A percentile compares a stretch with the other conserved stretches of the same genome.
phyloP scores from a whole-genome alignment of 2,329 filamentous ascomycete genomes.

The Alternaria triticimaculans region DNA sequence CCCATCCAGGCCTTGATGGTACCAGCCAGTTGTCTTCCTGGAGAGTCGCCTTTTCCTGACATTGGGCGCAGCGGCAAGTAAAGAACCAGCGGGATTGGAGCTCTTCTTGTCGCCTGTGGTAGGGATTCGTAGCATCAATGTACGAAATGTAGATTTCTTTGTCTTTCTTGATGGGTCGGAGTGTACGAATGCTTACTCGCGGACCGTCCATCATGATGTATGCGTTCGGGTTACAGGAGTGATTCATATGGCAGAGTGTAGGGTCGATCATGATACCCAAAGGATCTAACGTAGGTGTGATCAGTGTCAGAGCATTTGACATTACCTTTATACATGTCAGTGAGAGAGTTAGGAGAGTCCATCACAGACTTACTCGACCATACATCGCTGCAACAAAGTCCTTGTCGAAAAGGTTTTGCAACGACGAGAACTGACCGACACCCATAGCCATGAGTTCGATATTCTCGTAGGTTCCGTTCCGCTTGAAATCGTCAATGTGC shows the following conservation, averaged over 20 bases:
- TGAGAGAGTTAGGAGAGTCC: neutral
- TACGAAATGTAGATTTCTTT: conserved; percentile 69
- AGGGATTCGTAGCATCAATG: conserved; percentile 63
- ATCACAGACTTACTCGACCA: conserved; percentile 48
- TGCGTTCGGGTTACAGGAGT: conserved; percentile 68
- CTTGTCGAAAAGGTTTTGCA: conserved; percentile 49
- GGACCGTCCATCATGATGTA: conserved; percentile 64
- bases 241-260: conserved; percentile 62
- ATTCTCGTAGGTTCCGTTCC: conserved; percentile 51
- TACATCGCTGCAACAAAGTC: conserved; percentile 54
- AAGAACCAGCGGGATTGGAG: conserved; percentile 65
- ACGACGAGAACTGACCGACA: conserved; percentile 60
- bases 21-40: conserved; percentile 53
- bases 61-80: conserved; percentile 62
- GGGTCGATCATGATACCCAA: conserved; percentile 67
- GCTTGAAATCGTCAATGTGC: conserved; percentile 58
- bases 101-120: conserved; percentile 58
- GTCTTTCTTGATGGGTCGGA: conserved; percentile 59
- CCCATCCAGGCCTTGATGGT: conserved; percentile 30
- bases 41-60: conserved; percentile 45
- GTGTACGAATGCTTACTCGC: conserved; percentile 58
- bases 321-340: conserved; percentile 51
- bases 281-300: conserved; percentile 62
- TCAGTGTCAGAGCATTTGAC: conserved; percentile 65
- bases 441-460: conserved; percentile 62